Conservation (phyloP, 2,329 filamentous ascomycete species). For the Cladophialophora bantiana region DNA sequence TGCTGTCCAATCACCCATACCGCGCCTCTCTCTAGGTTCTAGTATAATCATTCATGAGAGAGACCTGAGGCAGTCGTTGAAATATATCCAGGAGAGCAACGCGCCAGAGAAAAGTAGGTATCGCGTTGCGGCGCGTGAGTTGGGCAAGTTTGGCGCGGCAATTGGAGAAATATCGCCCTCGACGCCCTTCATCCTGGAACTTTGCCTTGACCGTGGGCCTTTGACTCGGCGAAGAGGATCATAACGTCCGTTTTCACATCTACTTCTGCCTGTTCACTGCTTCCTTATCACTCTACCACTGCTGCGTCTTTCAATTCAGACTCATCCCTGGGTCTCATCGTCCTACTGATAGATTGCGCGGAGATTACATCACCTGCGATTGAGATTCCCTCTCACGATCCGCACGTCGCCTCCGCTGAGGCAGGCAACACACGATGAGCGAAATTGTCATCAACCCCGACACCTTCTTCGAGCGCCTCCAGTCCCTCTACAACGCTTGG, state of each 20-base stretch:
- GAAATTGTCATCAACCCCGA: slow-evolving; percentile 94
- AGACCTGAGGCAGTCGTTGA: neutral
- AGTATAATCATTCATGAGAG: neutral
- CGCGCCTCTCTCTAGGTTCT: neutral
- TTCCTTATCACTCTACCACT: neutral
- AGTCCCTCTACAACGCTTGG: slow-evolving; percentile 87
- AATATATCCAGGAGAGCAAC: neutral
- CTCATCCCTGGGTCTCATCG: neutral
- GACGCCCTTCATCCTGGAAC: neutral
- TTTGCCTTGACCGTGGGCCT: neutral
- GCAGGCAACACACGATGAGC: slow-evolving; percentile 58
- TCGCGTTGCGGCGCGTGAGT: slow-evolving; percentile 1
- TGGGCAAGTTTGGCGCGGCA: slow-evolving; percentile 3
- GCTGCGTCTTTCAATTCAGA: neutral
- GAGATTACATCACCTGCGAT: neutral
- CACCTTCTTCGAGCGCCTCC: slow-evolving; percentile 91
- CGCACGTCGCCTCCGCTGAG: slow-evolving; percentile 27
- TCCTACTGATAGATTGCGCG: neutral
- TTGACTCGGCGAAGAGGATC: slow-evolving; percentile 3
- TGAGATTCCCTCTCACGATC: neutral
- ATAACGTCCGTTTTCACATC: neutral
- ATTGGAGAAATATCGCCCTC: slow-evolving; percentile 5
- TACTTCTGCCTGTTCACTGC: neutral
- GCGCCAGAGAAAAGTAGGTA: neutral
- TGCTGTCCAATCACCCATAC: neutral